A percentile compares a stretch with the other conserved stretches of the same genome.
Evolutionary conservation across 208 protist species (phyloP).

Genomic region (Leishmania braziliensis): DNA sequence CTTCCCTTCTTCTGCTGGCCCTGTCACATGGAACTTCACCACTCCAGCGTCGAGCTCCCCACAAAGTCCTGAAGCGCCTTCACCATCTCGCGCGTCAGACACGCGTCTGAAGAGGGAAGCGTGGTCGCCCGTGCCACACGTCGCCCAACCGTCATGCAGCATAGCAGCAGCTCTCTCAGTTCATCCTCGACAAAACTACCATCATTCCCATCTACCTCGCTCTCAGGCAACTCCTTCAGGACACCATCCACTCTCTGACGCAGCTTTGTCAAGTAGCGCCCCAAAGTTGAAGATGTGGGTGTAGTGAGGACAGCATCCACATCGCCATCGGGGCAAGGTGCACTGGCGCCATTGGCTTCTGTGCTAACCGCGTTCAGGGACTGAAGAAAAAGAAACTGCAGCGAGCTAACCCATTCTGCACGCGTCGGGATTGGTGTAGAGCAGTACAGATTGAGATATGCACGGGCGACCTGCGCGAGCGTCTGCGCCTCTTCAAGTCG

Average conservation of each 20-base stretch:
- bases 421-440: conserved; percentile 55
- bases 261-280: conserved; percentile 20
- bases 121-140: conserved; percentile 19
- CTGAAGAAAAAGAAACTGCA: conserved; percentile 4
- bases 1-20: not conserved
- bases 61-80: conserved; percentile 43
- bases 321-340: not conserved
- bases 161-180: conserved; percentile 48
- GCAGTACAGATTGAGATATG: conserved; percentile 51
- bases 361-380: not conserved
- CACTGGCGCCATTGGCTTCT: not conserved
- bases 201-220: conserved; percentile 37
- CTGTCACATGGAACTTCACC: conserved; percentile 28
- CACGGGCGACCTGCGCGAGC: conserved; percentile 22
- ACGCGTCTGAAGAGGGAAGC: conserved; percentile 6
- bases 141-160: conserved; percentile 42
- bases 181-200: conserved; percentile 54
- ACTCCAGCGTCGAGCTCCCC: conserved; percentile 53
- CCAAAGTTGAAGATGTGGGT: conserved; percentile 2
- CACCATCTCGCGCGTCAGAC: conserved; percentile 31
- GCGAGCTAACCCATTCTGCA: conserved; percentile 32
- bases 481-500: conserved; percentile 13
- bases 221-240: not conserved
- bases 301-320: not conserved
- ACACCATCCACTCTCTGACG: conserved; percentile 1